phyloP scores from a whole-genome alignment of 805 yeast genomes.

The Candida maesae region DNA sequence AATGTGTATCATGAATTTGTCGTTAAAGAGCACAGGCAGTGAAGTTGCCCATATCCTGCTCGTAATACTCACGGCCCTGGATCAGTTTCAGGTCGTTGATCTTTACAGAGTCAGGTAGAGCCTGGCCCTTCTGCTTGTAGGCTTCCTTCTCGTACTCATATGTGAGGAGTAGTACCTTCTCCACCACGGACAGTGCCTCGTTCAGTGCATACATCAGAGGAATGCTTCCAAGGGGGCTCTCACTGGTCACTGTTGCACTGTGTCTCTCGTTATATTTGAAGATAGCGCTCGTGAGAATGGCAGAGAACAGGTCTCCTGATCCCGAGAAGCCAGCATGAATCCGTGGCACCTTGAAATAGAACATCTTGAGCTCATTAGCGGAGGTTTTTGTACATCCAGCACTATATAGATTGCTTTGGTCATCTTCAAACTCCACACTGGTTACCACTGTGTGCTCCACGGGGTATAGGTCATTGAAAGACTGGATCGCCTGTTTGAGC shows the following conservation, averaged over 20 bases:
- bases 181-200: constrained; percentile 38
- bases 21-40: not conserved
- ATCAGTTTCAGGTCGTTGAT: constrained; percentile 43
- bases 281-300: constrained; percentile 50
- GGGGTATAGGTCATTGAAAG: constrained; percentile 40
- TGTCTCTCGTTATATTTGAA: constrained; percentile 26
- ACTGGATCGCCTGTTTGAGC: constrained; percentile 35
- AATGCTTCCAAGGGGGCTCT: not conserved
- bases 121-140: constrained; percentile 14
- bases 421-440: constrained; percentile 39
- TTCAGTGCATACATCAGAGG: constrained; percentile 34
- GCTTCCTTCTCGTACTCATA: constrained; percentile 24
- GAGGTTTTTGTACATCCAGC: constrained; percentile 23
- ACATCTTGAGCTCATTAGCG: constrained; percentile 3
- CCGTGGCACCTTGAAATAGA: constrained; percentile 39
- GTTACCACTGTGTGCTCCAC: constrained; percentile 57
- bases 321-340: constrained; percentile 67
- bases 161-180: constrained; percentile 39
- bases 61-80: constrained; percentile 36
- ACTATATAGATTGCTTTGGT: constrained; percentile 37
- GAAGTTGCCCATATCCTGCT: constrained; percentile 8
- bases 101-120: constrained; percentile 17
- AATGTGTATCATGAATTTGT: not conserved
- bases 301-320: constrained; percentile 71
- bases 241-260: constrained; percentile 9